Conservation (phyloP, 805 yeast species). For the Wickerhamomyces pijperi region DNA sequence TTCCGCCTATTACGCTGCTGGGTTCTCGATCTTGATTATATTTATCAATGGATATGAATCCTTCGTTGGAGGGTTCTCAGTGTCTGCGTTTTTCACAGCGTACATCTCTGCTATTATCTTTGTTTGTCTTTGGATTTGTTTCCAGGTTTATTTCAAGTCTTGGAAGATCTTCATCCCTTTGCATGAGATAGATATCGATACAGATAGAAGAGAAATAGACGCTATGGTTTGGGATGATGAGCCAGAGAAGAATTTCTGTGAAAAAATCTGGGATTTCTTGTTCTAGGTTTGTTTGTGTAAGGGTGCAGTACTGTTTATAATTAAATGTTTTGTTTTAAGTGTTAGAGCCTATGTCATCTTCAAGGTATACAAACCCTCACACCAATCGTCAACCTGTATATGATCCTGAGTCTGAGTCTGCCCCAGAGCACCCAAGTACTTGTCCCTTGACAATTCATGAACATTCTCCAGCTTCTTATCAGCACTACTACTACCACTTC, state of each 20-base stretch:
- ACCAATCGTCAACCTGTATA: too few relatives aligned
- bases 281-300: too few relatives aligned
- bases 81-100: conserved; percentile 51
- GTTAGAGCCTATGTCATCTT: too few relatives aligned
- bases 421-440: too few relatives aligned
- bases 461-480: too few relatives aligned
- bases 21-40: conserved; percentile 41
- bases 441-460: too few relatives aligned
- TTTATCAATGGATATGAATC: conserved; percentile 64
- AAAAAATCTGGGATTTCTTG: conserved; percentile 38
- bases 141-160: conserved; percentile 41
- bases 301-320: too few relatives aligned
- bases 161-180: conserved; percentile 29
- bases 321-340: too few relatives aligned
- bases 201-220: conserved; percentile 56
- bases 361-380: too few relatives aligned
- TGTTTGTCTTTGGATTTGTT: conserved; percentile 39
- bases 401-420: too few relatives aligned
- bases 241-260: conserved; percentile 40
- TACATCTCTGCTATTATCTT: conserved; percentile 61
- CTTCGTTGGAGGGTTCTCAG: conserved; percentile 43
- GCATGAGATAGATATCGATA: conserved; percentile 56
- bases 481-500: too few relatives aligned
- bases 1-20: conserved; percentile 51
- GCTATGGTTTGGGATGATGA: conserved; percentile 48